Percentiles rank a stretch among this genome's conserved stretches.
Conservation (phyloP, 345 rosid species). For the Angophora floribunda region DNA sequence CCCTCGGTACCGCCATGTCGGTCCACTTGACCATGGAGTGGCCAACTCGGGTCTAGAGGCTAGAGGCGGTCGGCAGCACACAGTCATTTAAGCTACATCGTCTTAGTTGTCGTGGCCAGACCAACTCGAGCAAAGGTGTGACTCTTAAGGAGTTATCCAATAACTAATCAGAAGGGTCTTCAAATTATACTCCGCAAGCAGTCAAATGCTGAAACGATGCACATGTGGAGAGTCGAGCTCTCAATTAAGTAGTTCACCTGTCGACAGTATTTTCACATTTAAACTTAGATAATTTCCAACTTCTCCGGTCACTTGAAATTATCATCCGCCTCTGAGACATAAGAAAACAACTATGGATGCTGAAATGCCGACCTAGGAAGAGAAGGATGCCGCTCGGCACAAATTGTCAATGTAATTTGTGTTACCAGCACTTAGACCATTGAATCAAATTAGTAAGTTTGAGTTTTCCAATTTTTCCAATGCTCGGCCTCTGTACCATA, state of each 20-base stretch:
- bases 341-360: neutral
- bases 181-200: neutral
- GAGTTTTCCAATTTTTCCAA: neutral
- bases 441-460: neutral
- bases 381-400: neutral
- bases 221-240: neutral
- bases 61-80: neutral
- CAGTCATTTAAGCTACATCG: neutral
- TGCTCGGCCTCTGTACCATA: neutral
- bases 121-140: neutral
- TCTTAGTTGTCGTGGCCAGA: neutral
- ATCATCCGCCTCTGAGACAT: neutral
- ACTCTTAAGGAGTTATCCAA: neutral
- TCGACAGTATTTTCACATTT: too few species aligned
- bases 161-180: neutral
- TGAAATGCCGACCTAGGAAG: neutral
- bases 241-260: neutral
- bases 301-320: too few species aligned
- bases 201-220: too few species aligned
- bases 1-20: neutral
- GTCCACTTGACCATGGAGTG: neutral
- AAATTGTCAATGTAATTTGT: neutral
- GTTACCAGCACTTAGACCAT: neutral
- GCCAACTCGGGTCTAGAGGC: neutral
- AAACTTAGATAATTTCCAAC: neutral